These are phyloP conservation scores for Pleurotus ostreatus DNA, from an alignment of 768 basidiomycete species.

Conservation along the genomic window DNA sequence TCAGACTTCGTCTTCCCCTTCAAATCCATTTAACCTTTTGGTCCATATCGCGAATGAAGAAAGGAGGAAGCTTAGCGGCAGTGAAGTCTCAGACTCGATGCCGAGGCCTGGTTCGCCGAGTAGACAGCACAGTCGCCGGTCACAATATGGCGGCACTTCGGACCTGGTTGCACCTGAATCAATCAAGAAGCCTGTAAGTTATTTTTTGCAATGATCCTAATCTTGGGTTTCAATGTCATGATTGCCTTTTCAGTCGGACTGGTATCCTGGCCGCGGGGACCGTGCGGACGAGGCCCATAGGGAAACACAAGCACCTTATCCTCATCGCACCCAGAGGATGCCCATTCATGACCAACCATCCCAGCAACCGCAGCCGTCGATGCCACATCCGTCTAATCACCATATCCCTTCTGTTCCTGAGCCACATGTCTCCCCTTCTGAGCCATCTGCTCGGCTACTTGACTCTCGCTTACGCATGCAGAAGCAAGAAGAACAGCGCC, in stretches of 20 bases:
- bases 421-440: not conserved
- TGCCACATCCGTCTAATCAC: not conserved
- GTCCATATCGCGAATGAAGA: constrained; percentile 72
- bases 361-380: not conserved
- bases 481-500: constrained; percentile 10
- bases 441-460: not conserved
- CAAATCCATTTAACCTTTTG: constrained; percentile 44
- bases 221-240: not conserved
- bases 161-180: constrained; percentile 1
- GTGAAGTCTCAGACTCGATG: not conserved
- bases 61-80: constrained; percentile 41
- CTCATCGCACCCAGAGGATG: constrained; percentile 4
- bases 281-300: not conserved
- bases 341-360: constrained; percentile 4
- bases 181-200: constrained; percentile 1
- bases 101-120: constrained; percentile 2
- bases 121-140: constrained; percentile 6
- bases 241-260: not conserved
- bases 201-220: not conserved
- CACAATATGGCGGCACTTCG: constrained; percentile 10
- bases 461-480: constrained; percentile 10
- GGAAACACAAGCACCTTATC: not conserved
- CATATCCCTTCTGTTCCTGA: not conserved
- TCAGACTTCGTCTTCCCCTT: not conserved
- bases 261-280: not conserved